A percentile compares a stretch with the other conserved stretches of the same genome.
Conservation (phyloP, 2,329 filamentous ascomycete genomes). For the Scytalidium sp. region DNA sequence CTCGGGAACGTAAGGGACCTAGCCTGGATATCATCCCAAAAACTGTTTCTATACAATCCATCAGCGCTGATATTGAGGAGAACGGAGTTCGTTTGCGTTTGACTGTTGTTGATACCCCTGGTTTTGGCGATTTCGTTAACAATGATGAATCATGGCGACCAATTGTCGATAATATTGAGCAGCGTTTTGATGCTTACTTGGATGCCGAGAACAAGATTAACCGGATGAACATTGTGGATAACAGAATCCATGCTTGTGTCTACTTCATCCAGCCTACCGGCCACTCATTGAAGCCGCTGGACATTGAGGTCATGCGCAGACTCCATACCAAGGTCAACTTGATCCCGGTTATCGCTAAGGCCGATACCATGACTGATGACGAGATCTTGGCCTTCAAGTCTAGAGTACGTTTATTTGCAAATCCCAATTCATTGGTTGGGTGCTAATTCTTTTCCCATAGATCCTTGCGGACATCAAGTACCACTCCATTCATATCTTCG, state of each 20-base stretch:
- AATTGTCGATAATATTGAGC: constrained; percentile 99
- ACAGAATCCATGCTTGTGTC: constrained; percentile 96
- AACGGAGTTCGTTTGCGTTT: constrained; percentile 94
- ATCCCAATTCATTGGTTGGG: not conserved
- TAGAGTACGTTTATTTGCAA: constrained; percentile 64
- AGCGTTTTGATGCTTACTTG: constrained; percentile 96
- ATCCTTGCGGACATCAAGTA: constrained; percentile 96
- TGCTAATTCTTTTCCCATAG: constrained; percentile 44
- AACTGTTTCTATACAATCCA: constrained; percentile 92
- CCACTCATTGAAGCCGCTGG: constrained; percentile 95
- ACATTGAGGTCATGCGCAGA: constrained; percentile 99
- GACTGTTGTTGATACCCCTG: constrained; percentile 96
- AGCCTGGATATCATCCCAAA: constrained; percentile 98
- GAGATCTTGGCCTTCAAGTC: constrained; percentile 94
- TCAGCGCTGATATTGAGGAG: constrained; percentile 96
- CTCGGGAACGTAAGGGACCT: constrained; percentile 96
- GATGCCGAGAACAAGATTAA: constrained; percentile 99
- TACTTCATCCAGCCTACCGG: constrained; percentile 99
- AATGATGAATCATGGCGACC: constrained; percentile 99
- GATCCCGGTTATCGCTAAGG: constrained; percentile 98
- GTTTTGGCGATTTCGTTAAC: constrained; percentile 99
- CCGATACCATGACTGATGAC: constrained; percentile 95
- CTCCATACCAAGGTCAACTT: constrained; percentile 99
- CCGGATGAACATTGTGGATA: constrained; percentile 99
- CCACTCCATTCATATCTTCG: constrained; percentile 98